Conservation (phyloP, 129 eudicot species). For the Artemisia argyi region DNA sequence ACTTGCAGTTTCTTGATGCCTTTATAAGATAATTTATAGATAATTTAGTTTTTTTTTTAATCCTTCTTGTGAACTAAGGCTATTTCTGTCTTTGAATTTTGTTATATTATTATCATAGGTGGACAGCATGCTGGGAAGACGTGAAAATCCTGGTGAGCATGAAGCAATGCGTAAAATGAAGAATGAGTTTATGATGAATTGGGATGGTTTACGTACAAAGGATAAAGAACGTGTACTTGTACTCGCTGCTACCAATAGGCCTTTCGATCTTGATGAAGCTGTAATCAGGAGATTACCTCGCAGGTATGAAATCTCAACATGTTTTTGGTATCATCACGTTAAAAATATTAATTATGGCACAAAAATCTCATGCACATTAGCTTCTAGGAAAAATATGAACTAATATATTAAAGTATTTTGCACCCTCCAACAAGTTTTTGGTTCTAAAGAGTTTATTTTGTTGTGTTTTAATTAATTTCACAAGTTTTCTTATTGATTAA, state of each 20-base stretch:
- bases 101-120: constrained; percentile 44
- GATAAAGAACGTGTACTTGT: constrained; percentile 88
- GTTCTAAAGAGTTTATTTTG: no score
- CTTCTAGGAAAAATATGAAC: not conserved
- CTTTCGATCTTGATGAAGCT: constrained; percentile 96
- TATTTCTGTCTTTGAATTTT: not conserved
- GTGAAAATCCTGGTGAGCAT: constrained; percentile 92
- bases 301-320: constrained; percentile 39
- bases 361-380: not conserved
- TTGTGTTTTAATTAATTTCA: no score
- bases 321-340: not conserved
- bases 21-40: no score
- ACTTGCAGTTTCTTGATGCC: not conserved
- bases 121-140: constrained; percentile 95
- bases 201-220: constrained; percentile 88
- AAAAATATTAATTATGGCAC: no score
- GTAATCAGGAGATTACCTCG: constrained; percentile 86
- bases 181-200: constrained; percentile 89
- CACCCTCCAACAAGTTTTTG: no score
- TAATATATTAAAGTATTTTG: no score
- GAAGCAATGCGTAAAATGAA: constrained; percentile 97
- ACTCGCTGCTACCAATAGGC: constrained; percentile 88
- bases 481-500: no score
- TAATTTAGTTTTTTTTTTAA: no score
- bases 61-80: not conserved